Evolutionary conservation across 768 basidiomycete species (phyloP).

Genomic region (Pilatotrama ljubarskyi): DNA sequence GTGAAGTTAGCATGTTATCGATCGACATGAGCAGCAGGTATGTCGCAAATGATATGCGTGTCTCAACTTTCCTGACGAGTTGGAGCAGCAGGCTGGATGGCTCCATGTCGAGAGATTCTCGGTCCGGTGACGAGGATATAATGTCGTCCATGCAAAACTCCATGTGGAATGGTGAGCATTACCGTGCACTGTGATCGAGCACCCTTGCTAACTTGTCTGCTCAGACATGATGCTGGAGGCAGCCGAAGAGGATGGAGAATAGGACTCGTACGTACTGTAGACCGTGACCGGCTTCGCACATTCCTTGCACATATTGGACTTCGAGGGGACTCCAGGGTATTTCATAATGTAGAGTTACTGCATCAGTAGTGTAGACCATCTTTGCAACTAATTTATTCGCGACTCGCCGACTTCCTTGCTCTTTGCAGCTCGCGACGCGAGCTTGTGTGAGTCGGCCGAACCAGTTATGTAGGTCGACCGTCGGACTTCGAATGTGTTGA

Average conservation of each 20-base stretch:
- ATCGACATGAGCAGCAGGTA: constrained; percentile 53
- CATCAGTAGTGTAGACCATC: constrained; percentile 22
- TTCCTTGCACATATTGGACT: constrained; percentile 13
- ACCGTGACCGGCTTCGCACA: constrained; percentile 7
- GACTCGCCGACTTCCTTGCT: neutral
- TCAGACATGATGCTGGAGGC: constrained; percentile 48
- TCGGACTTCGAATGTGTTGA: constrained; percentile 6
- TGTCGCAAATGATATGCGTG: constrained; percentile 23
- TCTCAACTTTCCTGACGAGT: neutral
- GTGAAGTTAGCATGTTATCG: constrained; percentile 59
- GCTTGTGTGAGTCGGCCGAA: too few relatives aligned
- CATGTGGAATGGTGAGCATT: constrained; percentile 66
- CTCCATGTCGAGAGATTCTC: constrained; percentile 25
- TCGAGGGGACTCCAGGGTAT: constrained; percentile 7
- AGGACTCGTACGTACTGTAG: constrained; percentile 10
- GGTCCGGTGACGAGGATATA: constrained; percentile 39
- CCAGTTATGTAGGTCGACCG: too few relatives aligned
- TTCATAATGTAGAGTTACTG: constrained; percentile 21
- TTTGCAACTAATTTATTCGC: constrained; percentile 21
- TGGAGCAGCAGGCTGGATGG: constrained; percentile 27
- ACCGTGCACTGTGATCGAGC: neutral
- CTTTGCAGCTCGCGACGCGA: neutral
- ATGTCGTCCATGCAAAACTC: constrained; percentile 63
- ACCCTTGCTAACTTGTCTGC: neutral
- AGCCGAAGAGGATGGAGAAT: constrained; percentile 41